Base-by-base conservation (phyloP, 176 grass and related monocot species). In the Otatea glauca region DNA sequence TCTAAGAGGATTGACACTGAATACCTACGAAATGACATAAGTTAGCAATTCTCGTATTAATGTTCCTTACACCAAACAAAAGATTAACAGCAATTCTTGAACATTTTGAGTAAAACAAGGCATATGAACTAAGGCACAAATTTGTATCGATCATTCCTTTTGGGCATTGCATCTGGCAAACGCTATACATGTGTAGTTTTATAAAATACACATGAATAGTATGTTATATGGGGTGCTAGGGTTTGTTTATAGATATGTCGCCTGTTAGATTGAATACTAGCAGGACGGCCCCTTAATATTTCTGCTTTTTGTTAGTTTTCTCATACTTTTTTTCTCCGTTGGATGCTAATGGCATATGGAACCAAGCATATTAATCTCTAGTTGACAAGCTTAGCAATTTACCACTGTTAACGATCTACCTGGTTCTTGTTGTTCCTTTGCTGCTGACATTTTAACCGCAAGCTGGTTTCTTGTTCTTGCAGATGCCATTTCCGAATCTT, bases 401-500 rank as follows among this genome's bases (percentile, higher is more conserved):
- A 17, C 49, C 55, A 10, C 16, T 35, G 62, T 14, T 60, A 85
- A 70, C 15, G 1, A 12, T 2, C 23, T 60, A 59, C 67, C 21
- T 13, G 51, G 56, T 68, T 48, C 5, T 66, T 64, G 11, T 74
- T 51, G 29, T 21, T 71, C 24, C 11, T 79, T 29, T 43, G 20
- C 24, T 51, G 66, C 9, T 25, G 21, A 17, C 3, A 0, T 79
- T 21, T 49, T 72, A 86, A 80, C 58, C 25, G 11, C 58, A 80
- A 11, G 9, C 24, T 76, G 16, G 32, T 70, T 78, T 83, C 63
- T 51, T 78, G 20, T 71, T 75, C 27, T 80, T 42, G 41, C 68
- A 87, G 89, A 78, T 90, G 89, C 34, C 84, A 90, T 84, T 90
- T 90, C 42, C 39, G n/a, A 55, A 90, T 90, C 59, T 25, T 90